Evolutionary conservation across 306 rosid genomes (phyloP), one percentile per base, ranked within the genome.

Genomic region (Elaeagnus macrophylla): DNA sequence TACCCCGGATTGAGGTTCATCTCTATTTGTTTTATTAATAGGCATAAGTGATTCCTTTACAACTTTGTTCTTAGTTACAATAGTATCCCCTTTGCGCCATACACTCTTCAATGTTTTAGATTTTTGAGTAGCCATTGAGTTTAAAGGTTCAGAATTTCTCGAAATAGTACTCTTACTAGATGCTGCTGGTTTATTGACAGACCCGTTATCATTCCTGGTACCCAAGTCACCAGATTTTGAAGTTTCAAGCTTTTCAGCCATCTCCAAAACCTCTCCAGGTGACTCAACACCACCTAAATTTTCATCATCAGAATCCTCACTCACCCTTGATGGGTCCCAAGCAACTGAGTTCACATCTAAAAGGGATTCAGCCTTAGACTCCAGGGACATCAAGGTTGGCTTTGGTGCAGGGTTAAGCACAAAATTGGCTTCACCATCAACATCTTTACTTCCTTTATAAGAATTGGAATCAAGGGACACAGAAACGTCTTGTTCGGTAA

Each of bases 71-170:
- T 82, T 83, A 4, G 53, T 47, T 15, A 89, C 64, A 39, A 91
- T 75, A 0, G 82, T 54, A 63, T 91, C 99, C 53, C 99, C 99
- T 76, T 91, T 91, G 36, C 95, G 95, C 99, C 99, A 91, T 6
- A 91, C 87, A 63, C 99, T 91, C 78, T 87, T 91, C 74, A 73
- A 47, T 12, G 95, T 80, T 70, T 84, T 91, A 42, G 95, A 37
- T 59, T 73, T 85, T 50, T 59, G 72, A 57, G 12, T 71, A 36
- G 69, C 10, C 6, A 12, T 15, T 0, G 78, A 52, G 60, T 65
- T 57, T 37, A 48, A 68, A 0, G 71, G 46, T 55, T 51, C 71
- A 35, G 62, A 67, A 60, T 39, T 65, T 56, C 47, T 61, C 10
- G 74, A 67, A 60, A 58, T 64, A 72, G 61, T 62, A 68, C 32